Evolutionary conservation across 1,284 basidiomycete species (phyloP).

Genomic region (Moesziomyces aphidis): DNA sequence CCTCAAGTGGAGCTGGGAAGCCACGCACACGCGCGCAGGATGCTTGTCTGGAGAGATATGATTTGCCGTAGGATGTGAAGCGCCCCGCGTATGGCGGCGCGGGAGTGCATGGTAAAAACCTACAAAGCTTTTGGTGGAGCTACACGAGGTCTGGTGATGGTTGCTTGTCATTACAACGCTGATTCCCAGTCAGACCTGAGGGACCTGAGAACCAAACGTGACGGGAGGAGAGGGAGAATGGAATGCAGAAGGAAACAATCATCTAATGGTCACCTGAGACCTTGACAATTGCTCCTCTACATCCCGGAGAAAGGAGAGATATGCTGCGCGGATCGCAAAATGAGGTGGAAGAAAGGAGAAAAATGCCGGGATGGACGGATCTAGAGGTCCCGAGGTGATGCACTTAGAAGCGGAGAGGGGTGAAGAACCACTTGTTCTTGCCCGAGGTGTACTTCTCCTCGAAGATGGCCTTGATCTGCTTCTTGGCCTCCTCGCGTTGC

Average conservation of each 20-base stretch:
- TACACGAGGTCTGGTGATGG: slow-evolving; percentile 24
- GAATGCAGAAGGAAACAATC: background rate
- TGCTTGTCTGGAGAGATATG: slow-evolving; percentile 24
- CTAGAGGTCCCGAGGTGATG: background rate
- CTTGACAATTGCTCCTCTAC: background rate
- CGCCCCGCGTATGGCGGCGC: background rate
- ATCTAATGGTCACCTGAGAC: background rate
- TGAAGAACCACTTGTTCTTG: slow-evolving; percentile 69
- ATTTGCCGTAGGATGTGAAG: slow-evolving; percentile 14
- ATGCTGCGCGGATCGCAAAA: slow-evolving; percentile 12
- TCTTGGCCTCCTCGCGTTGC: slow-evolving; percentile 67
- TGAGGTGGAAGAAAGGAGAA: slow-evolving; percentile 10
- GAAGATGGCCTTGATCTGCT: slow-evolving; percentile 67
- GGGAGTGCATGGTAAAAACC: slow-evolving; percentile 1
- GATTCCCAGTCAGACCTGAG: slow-evolving; percentile 27
- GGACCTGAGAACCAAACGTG: slow-evolving; percentile 30
- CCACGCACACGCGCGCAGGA: background rate
- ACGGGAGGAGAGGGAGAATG: background rate
- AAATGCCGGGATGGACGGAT: background rate
- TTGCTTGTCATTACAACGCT: slow-evolving; percentile 30
- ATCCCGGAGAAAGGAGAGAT: background rate
- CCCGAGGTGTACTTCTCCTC: slow-evolving; percentile 67
- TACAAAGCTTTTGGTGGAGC: slow-evolving; percentile 29
- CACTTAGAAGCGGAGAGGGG: slow-evolving; percentile 65
- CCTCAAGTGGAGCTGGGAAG: background rate